Evolutionary conservation across 2,329 filamentous ascomycete species (phyloP), one percentile per base, ranked within the genome.

Genomic region (Pseudogymnoascus sp.): DNA sequence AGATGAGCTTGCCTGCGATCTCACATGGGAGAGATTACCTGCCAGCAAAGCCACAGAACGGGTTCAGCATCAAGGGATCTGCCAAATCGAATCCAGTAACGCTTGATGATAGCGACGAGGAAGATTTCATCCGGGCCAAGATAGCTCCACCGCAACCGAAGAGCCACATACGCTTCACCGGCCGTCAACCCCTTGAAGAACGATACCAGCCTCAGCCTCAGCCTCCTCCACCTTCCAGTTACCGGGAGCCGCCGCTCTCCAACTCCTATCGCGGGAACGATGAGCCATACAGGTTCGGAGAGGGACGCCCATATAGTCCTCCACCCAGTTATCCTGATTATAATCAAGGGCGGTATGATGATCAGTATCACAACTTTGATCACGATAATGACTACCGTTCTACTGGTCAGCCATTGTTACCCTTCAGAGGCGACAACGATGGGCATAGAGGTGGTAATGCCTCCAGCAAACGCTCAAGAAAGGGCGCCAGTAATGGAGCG

Each of bases 1-100:
- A 74, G 7, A 81, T 78, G 62, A 41, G 62, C n/a, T 25, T 63
- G 23, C 66, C 67, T 45, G 67, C 69, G 28, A 30, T 70, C 7
- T 70, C 69, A 64, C 67, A 69, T 39, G 69, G 67, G 35, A 62
- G 65, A 33, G 68, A 72, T 61, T 71, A 69, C 67, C 67, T 3
- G 65, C 71, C 8, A 35, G 25, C 62, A 6, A 65, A 60, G 5
- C 12, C 60, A 4, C 66, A 63, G 39, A 65, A 65, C 23, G 63
- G 64, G 12, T 71, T 71, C 60, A 70, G 62, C 30, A 71, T 72
- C 61, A 73, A 72, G 49, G 72, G 72, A 8, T 68, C 66, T 42
- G 70, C 70, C 38, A 41, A 61, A 7, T 67, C 66, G 25, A 66
- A 72, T 59, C 70, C 70, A 5, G 71, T 71, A 30, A 63, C 61